Evolutionary conservation across 2,329 filamentous ascomycete species (phyloP).

Genomic region (Trichoderma asperellum): DNA sequence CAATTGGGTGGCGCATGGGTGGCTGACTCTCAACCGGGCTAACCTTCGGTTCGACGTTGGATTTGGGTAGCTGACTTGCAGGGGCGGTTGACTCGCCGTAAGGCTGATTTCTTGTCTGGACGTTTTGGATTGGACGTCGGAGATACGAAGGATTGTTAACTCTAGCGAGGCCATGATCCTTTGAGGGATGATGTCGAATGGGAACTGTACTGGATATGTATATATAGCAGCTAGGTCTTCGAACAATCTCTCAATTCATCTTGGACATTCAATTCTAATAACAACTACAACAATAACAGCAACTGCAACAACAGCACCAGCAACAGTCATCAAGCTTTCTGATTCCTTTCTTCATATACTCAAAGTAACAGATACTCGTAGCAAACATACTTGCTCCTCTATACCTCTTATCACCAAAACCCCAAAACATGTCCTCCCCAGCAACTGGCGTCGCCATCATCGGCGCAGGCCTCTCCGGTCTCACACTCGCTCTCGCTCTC

Average conservation of each 20-base stretch:
- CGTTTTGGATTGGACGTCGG: neutral
- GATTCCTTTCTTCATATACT: neutral
- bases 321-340: neutral
- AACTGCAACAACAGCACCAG: neutral
- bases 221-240: slow-evolving; percentile 1
- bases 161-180: neutral
- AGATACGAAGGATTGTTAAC: neutral
- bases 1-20: too few species aligned
- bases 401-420: neutral
- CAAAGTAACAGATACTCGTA: neutral
- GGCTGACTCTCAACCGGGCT: too few species aligned
- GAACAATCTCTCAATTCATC: neutral
- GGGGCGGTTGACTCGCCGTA: too few species aligned
- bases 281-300: neutral
- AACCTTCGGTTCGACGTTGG: too few species aligned
- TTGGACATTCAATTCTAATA: neutral
- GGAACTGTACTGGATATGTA: neutral
- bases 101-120: too few species aligned
- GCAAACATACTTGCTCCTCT: neutral
- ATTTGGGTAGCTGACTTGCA: too few species aligned
- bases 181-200: neutral
- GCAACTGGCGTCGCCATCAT: slow-evolving; percentile 38
- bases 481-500: slow-evolving; percentile 59
- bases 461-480: slow-evolving; percentile 50
- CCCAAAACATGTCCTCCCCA: slow-evolving; percentile 4